Base-by-base conservation (phyloP, 192 early-diverging fungal species). In the Backusella australiensis region DNA sequence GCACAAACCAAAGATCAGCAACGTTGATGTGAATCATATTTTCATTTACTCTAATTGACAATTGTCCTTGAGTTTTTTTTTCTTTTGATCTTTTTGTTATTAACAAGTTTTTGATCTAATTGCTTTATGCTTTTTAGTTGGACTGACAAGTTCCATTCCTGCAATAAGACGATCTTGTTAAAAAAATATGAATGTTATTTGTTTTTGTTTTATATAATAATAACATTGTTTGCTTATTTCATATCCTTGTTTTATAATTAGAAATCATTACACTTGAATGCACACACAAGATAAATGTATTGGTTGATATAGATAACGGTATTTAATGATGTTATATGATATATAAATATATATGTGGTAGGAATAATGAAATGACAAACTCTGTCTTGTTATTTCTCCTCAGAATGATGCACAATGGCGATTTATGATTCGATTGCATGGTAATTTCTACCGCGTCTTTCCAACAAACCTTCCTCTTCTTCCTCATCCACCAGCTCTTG, bases 11-110 rank as follows among this genome's bases (percentile, higher is more conserved):
- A 69, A 69, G n/a, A 69, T 69, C 68, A 69, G 36, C 68, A 35
- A 69, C 17, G 35, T 23, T 68, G 36, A 34, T 35, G 67, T 68
- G 19, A 34, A 69, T 38, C 68, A 69, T 69, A 69, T 69, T 69
- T 21, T 69, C 68, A 69, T 39, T 69, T 69, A 69, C 68, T 69
- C 38, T 69, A 69, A 69, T 69, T 69, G 68, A 69, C 68, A 69
- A 69, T 69, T 35, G 34, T 23, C 68, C 68, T 69, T 69, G 68
- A 41, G 34, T 14, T 69, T 69, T 36, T 23, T 41, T 69, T 36
- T 36, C 15, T 63, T 29, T 49, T 49, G 19, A 49, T 49, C 35
- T 38, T 69, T 69, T 36, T 36, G 35, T 59, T 26, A 26, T 29
- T 59, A 59, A 12, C 56, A 21, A 59, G 23, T 59, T 59, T 29